phyloP scores from a whole-genome alignment of 495 filamentous ascomycete species.

The Jackrogersella multiformis region DNA sequence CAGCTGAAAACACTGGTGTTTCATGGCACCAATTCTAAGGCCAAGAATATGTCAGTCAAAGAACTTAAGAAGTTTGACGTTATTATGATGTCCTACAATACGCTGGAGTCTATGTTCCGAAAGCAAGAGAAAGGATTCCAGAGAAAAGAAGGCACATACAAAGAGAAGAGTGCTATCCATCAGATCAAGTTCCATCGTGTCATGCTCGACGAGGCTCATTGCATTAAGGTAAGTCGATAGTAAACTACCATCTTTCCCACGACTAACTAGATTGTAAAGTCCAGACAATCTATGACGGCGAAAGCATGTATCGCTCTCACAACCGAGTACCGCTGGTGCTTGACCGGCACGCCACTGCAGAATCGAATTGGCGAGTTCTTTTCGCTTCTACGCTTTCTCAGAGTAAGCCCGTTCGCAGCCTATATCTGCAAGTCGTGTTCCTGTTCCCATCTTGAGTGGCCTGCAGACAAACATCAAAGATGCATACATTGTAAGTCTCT shows the following conservation, averaged over 20 bases:
- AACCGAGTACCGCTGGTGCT: constrained; percentile 89
- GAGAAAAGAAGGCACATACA: constrained; percentile 73
- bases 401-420: constrained; percentile 85
- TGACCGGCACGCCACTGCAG: constrained; percentile 93
- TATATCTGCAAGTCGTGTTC: constrained; percentile 89
- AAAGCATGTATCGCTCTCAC: constrained; percentile 91
- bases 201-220: constrained; percentile 95
- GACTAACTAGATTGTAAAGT: constrained; percentile 49
- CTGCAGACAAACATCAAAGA: constrained; percentile 69
- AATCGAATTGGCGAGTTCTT: constrained; percentile 98
- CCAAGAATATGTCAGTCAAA: constrained; percentile 74
- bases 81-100: constrained; percentile 96
- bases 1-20: constrained; percentile 88
- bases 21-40: constrained; percentile 84
- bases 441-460: constrained; percentile 87
- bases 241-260: neutral
- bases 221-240: constrained; percentile 73
- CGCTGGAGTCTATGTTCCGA: constrained; percentile 87
- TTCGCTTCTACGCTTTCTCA: constrained; percentile 88
- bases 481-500: constrained; percentile 69
- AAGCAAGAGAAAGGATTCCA: constrained; percentile 92
- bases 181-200: constrained; percentile 87
- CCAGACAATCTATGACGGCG: constrained; percentile 86
- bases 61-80: constrained; percentile 86
- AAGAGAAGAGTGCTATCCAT: constrained; percentile 87